Evolutionary conservation across 176 grass and related monocot genomes (phyloP), one percentile per base, ranked within the genome.

Genomic region (Bothriochloa decipiens): DNA sequence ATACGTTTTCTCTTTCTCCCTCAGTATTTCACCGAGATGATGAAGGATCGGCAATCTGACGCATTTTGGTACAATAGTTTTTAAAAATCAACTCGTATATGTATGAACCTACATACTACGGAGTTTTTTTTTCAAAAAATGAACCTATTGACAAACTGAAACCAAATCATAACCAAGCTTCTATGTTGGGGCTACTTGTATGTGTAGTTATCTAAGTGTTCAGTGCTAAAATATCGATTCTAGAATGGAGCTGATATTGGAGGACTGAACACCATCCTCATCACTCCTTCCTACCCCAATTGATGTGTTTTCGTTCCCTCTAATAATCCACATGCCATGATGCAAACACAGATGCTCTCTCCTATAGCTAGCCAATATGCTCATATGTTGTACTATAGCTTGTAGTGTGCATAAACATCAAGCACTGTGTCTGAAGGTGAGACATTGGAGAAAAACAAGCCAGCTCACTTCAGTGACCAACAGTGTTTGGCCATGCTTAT

Each of bases 371-470:
- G 10, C 29, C 14, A 80, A 65, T 52, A n/a, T 11, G 27, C 28
- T 74, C 49, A 32, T 57, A 29, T 67, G 39, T 18, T n/a, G 18
- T 2, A 68, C 20, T 41, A 13, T 22, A 71, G 12, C 15, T 33
- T 4, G 28, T 55, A 55, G 26, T 5, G 2, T 0, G 7, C 42
- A 4, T 33, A 53, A n/a, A 37, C 17, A 39, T 41, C 68, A 83
- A 81, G 39, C 84, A 68, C 74, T 41, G 22, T 60, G 28, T 33
- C 76, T 84, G 69, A 81, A 81, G 20, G 58, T 91, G 82, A 87
- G 81, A 91, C 58, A 84, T 76, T 84, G 85, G 85, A 84, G 81
- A 77, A 84, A 84, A 91, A 82, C 82, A 87, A 91, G 75, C 85
- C 63, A 73, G 39, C 6, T 53, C 16, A 53, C 50, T 18, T 62